These are phyloP conservation scores for Xylaria sp. DNA, from an alignment of 2,329 filamentous ascomycete genomes.

Conservation along the genomic window DNA sequence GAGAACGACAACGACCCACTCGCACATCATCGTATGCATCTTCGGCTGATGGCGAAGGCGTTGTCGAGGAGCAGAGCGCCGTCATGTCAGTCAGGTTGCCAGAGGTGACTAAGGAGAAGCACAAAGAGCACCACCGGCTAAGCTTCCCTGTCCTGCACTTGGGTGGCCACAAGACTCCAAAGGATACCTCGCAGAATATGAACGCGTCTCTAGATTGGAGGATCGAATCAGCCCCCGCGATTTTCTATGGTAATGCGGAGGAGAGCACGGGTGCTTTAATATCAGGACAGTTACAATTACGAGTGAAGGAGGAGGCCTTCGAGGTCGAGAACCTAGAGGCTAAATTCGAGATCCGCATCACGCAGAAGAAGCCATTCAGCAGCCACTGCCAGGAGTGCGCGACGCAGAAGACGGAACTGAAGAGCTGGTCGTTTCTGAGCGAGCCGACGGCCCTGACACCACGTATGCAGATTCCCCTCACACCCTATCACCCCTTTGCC, in stretches of 20 bases:
- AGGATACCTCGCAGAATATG: conserved; percentile 54
- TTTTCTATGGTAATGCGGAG: conserved; percentile 81
- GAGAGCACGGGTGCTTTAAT: conserved; percentile 86
- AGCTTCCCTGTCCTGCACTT: conserved; percentile 57
- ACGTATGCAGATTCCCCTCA: conserved; percentile 52
- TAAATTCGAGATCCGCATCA: conserved; percentile 74
- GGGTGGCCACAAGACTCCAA: conserved; percentile 53
- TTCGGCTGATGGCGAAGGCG: conserved; percentile 53
- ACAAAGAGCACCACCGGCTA: conserved; percentile 54
- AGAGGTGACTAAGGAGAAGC: conserved; percentile 54
- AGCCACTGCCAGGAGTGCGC: conserved; percentile 82
- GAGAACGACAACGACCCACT: conserved; percentile 49
- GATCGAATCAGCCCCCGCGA: conserved; percentile 87
- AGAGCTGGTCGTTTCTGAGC: conserved; percentile 81
- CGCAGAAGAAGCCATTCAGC: conserved; percentile 84
- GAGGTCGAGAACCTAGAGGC: conserved; percentile 80
- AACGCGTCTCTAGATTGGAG: conserved; percentile 63
- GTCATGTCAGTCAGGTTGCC: conserved; percentile 51
- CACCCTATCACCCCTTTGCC: background rate
- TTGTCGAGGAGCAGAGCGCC: conserved; percentile 47
- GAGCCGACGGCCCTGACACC: conserved; percentile 62
- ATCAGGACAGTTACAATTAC: conserved; percentile 82
- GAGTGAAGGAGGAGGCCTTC: conserved; percentile 73
- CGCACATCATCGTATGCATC: conserved; percentile 53
- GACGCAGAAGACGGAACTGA: conserved; percentile 76